A percentile compares a stretch with the other conserved stretches of the same genome.
phyloP scores from a whole-genome alignment of 2,329 filamentous ascomycete genomes.

The Pestalotiopsis fici region DNA sequence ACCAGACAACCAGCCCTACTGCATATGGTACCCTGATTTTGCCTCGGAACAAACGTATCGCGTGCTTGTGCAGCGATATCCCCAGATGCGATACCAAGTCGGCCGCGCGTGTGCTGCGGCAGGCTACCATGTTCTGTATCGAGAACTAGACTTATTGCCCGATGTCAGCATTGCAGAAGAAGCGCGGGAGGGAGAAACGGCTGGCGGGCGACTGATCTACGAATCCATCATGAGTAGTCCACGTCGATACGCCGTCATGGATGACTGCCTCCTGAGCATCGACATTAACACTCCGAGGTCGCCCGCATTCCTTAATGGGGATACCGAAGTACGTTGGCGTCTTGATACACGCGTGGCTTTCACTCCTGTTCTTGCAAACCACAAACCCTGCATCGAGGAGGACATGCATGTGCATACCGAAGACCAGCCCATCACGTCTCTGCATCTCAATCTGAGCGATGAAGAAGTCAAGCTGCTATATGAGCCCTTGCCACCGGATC shows the following conservation, averaged over 20 bases:
- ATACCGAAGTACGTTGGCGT: neutral
- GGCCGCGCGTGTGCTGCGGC: constrained; percentile 37
- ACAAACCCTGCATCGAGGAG: no score
- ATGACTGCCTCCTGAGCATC: constrained; percentile 34
- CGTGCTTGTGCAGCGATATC: constrained; percentile 29
- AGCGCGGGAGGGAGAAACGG: constrained; percentile 26
- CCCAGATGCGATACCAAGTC: constrained; percentile 34
- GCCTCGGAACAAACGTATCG: constrained; percentile 36
- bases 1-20: constrained; percentile 31
- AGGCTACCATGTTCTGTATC: constrained; percentile 34
- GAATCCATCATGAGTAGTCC: constrained; percentile 30
- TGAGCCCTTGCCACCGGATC: no score
- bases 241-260: constrained; percentile 31
- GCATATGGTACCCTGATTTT: constrained; percentile 37
- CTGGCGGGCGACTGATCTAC: constrained; percentile 25
- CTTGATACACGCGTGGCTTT: neutral
- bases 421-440: no score
- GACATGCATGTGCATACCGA: no score
- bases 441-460: no score
- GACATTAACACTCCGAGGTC: constrained; percentile 3
- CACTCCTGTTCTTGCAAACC: no score
- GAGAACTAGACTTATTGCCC: constrained; percentile 35
- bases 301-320: neutral
- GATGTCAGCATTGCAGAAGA: constrained; percentile 38
- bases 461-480: no score